Evolutionary conservation across 768 basidiomycete genomes (phyloP).

Genomic region (Xerocomus potaroensis): DNA sequence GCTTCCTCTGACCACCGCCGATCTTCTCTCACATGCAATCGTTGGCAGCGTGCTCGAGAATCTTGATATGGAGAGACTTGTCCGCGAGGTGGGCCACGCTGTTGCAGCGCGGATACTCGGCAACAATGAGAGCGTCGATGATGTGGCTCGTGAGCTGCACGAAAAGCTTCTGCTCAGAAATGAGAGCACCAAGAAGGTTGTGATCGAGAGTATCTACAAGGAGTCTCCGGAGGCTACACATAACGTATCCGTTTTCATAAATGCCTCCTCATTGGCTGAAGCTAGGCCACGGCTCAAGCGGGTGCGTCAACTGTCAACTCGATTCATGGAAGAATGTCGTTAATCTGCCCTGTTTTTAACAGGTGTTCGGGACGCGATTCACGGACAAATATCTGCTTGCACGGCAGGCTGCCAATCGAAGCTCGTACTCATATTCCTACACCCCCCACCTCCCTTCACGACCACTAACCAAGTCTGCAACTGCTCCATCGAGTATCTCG

Average conservation of each 20-base stretch:
- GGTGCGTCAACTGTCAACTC: conserved; percentile 39
- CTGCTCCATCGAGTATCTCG: conserved; percentile 19
- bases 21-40: conserved; percentile 91
- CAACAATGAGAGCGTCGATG: conserved; percentile 93
- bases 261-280: conserved; percentile 63
- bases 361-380: conserved; percentile 95
- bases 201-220: conserved; percentile 94
- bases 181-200: conserved; percentile 95
- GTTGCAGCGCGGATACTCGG: conserved; percentile 90
- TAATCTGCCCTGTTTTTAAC: conserved; percentile 8
- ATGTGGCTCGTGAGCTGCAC: conserved; percentile 91
- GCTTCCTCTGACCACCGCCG: conserved; percentile 94
- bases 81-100: conserved; percentile 90
- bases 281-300: conserved; percentile 77
- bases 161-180: conserved; percentile 87
- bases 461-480: conserved; percentile 37
- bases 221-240: conserved; percentile 85
- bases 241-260: conserved; percentile 83
- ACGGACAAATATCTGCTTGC: conserved; percentile 93
- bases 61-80: conserved; percentile 95
- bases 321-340: not conserved
- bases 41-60: conserved; percentile 97
- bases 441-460: conserved; percentile 44
- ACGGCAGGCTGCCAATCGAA: conserved; percentile 54
- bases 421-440: conserved; percentile 51